Conservation (phyloP, 192 early-diverging fungal genomes). For the Spizellomyces sp. region DNA sequence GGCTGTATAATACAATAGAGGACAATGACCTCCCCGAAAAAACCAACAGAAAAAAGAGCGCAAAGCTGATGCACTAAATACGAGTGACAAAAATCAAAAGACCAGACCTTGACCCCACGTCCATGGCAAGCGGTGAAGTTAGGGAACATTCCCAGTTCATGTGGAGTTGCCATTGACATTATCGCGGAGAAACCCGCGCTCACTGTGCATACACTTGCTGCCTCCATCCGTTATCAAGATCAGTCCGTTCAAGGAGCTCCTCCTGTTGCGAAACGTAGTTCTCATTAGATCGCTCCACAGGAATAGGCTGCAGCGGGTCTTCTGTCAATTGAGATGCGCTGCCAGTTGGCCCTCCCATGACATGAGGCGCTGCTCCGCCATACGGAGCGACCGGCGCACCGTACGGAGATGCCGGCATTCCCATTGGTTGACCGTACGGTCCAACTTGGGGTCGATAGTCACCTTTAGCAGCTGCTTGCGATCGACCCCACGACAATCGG, state of each 20-base stretch:
- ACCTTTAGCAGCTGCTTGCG: constrained; percentile 43
- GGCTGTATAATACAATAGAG: too few relatives aligned
- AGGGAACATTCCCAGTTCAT: too few relatives aligned
- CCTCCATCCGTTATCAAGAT: constrained; percentile 4
- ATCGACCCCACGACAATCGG: constrained; percentile 74
- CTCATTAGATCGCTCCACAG: constrained; percentile 40
- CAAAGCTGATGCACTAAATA: too few relatives aligned
- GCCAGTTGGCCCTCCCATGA: constrained; percentile 15
- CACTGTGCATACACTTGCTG: constrained; percentile 7
- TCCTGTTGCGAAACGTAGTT: constrained; percentile 11
- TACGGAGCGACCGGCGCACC: background rate
- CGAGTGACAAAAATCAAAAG: too few relatives aligned
- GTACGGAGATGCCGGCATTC: background rate
- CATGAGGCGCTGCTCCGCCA: background rate
- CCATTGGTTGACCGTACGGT: constrained; percentile 6
- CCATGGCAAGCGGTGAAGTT: too few relatives aligned
- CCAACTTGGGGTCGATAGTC: constrained; percentile 3
- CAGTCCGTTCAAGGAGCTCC: background rate
- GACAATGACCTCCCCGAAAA: too few relatives aligned
- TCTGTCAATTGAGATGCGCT: constrained; percentile 2
- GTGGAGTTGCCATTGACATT: background rate
- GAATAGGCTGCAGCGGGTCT: constrained; percentile 36
- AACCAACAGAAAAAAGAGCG: too few relatives aligned
- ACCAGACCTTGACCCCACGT: too few relatives aligned
- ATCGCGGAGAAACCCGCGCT: background rate